These are phyloP conservation scores for Euclidium syriacum DNA, from an alignment of 345 rosid genomes.

Conservation along the genomic window DNA sequence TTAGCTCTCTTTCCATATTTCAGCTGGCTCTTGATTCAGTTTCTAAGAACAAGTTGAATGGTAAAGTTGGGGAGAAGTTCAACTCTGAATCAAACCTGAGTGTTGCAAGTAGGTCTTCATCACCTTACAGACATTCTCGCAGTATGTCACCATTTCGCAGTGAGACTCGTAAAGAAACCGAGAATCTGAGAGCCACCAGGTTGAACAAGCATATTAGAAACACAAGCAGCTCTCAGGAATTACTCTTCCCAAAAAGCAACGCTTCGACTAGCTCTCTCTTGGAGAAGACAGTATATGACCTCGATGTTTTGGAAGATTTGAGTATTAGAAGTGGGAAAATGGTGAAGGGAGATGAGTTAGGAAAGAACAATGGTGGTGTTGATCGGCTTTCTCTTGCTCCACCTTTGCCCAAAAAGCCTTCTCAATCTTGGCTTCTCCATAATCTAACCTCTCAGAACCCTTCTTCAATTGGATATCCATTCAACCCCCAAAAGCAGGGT, in stretches of 20 bases:
- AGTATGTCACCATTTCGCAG: conserved; percentile 50
- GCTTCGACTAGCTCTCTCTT: conserved; percentile 39
- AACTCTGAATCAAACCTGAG: conserved; percentile 35
- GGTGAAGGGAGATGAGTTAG: conserved; percentile 27
- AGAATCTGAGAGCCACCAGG: conserved; percentile 38
- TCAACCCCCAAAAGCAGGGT: conserved; percentile 35
- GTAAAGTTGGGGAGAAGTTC: conserved; percentile 35
- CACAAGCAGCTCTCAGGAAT: conserved; percentile 49
- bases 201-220: conserved; percentile 37
- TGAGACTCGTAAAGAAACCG: conserved; percentile 58
- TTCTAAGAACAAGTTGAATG: conserved; percentile 33
- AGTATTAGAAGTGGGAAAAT: conserved; percentile 17
- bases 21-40: conserved; percentile 45
- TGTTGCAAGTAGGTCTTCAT: conserved; percentile 38
- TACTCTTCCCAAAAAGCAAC: conserved; percentile 23
- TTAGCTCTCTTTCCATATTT: conserved; percentile 19
- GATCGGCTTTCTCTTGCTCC: conserved; percentile 42
- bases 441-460: conserved; percentile 42
- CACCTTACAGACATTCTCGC: conserved; percentile 52
- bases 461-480: conserved; percentile 32
- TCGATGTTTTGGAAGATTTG: conserved; percentile 23
- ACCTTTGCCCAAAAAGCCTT: conserved; percentile 68
- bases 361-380: conserved; percentile 2
- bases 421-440: conserved; percentile 91
- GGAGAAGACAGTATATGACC: conserved; percentile 54